Conservation (phyloP, 495 filamentous ascomycete species). For the Hyphodiscus hymeniophilus region DNA sequence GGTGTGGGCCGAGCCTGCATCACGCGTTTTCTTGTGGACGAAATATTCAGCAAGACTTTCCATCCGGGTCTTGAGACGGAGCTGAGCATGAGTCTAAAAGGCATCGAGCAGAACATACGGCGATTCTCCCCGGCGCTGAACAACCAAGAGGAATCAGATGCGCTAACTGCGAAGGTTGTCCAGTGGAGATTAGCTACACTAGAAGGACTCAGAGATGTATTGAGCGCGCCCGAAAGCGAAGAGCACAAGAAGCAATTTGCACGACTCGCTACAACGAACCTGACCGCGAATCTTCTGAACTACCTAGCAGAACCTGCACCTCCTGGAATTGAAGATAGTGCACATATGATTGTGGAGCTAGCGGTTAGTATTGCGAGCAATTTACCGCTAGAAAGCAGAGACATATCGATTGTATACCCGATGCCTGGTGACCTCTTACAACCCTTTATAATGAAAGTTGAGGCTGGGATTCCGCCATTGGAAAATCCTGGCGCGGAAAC, state of each 20-base stretch:
- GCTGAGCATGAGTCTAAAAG: constrained; percentile 72
- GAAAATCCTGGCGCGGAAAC: constrained; percentile 39
- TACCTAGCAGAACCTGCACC: constrained; percentile 63
- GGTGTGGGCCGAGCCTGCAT: constrained; percentile 88
- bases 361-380: constrained; percentile 80
- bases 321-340: constrained; percentile 56
- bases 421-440: constrained; percentile 60
- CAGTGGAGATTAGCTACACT: constrained; percentile 92
- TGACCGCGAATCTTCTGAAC: constrained; percentile 60
- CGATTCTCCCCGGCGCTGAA: constrained; percentile 56
- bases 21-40: constrained; percentile 82
- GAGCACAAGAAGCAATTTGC: constrained; percentile 59
- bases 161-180: constrained; percentile 75
- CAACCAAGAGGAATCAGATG: constrained; percentile 83
- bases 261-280: constrained; percentile 56
- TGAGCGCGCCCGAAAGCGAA: constrained; percentile 54
- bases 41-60: constrained; percentile 85
- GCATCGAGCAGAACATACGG: constrained; percentile 84
- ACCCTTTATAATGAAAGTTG: constrained; percentile 73
- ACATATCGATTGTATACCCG: constrained; percentile 81
- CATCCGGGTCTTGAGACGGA: constrained; percentile 74
- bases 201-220: constrained; percentile 71
- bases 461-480: constrained; percentile 61
- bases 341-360: constrained; percentile 83
- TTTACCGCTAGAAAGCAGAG: constrained; percentile 83